Evolutionary conservation across 2,329 filamentous ascomycete species (phyloP), one percentile per base, ranked within the genome.

Genomic region (Harringtonia aguacate): DNA sequence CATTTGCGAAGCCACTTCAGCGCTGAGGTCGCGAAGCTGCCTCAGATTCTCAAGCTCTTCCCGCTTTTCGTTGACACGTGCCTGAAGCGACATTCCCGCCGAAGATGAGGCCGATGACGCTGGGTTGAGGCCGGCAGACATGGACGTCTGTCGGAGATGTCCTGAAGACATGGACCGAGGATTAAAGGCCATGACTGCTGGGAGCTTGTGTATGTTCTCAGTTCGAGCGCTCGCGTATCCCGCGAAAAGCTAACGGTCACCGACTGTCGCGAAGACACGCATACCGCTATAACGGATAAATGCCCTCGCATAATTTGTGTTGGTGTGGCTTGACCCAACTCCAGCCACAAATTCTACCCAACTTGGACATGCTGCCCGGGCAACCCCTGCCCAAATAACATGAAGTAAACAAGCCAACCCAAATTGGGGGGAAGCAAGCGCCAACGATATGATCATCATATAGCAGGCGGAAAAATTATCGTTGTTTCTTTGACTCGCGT

Each of bases 61-160:
- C 61, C 84, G 87, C 69, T 94, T 94, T 66, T 92, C 86, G 50
- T 84, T 79, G 58, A 94, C 87, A 50, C 86, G 81, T 36, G 83
- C 77, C 42, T 84, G 66, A 15, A 92, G 69, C 78, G 84, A 84
- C 60, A 86, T 81, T 39, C 77, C 73, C 5, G 62, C 38, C 24
- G 43, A 59, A 41, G 69, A 66, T 24, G 21, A 27, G 6, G 21
- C 42, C 5, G 24, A 29, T 12, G 22, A 14, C 4, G 65, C 61
- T 5, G 68, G 62, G 46, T 55, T 57, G 10, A 57, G 48, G 48
- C 61, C 66, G 21, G 67, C 62, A 3, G 69, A 65, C 37, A 65
- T 61, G 53, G 77, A 78, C 30, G 75, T 67, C 53, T 79, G 75
- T 46, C 83, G 81, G 55, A 85, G 65, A 56, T 88, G 81, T 22